A percentile compares a stretch with the other conserved stretches of the same genome.
Evolutionary conservation across 768 basidiomycete genomes (phyloP).

Genomic region (Phallus indusiatus): DNA sequence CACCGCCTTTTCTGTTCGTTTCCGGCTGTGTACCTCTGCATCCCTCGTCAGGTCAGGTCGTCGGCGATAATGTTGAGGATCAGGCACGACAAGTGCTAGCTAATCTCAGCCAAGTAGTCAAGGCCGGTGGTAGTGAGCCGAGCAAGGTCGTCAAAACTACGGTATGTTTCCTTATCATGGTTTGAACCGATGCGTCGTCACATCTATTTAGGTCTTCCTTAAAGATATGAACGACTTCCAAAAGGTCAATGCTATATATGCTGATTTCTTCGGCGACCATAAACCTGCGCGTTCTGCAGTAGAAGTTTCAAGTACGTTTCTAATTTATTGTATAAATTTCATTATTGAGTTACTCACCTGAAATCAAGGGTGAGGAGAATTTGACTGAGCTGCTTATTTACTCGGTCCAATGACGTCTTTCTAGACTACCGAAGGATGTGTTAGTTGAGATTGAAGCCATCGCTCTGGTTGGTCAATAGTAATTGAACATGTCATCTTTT

Average conservation of each 20-base stretch:
- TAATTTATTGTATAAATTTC: neutral
- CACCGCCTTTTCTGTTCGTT: conserved; percentile 76
- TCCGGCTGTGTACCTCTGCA: conserved; percentile 86
- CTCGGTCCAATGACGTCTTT: conserved; percentile 8
- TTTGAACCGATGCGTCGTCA: no score
- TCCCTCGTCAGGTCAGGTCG: conserved; percentile 60
- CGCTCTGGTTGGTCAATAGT: conserved; percentile 27
- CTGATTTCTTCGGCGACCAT: conserved; percentile 77
- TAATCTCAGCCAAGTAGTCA: conserved; percentile 77
- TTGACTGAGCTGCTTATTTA: neutral
- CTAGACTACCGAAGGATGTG: conserved; percentile 80
- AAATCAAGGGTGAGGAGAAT: neutral
- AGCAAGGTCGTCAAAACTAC: conserved; percentile 88
- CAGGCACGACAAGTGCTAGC: conserved; percentile 79
- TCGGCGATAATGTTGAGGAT: conserved; percentile 63
- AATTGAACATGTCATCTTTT: no score
- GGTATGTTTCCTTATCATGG: no score
- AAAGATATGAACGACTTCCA: conserved; percentile 89
- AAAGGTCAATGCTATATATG: conserved; percentile 74
- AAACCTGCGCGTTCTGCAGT: conserved; percentile 91
- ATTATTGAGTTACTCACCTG: neutral
- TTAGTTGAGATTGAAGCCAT: conserved; percentile 89
- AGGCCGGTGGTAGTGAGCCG: conserved; percentile 70
- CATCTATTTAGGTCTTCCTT: conserved; percentile 65
- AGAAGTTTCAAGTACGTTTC: conserved; percentile 49